These are phyloP conservation scores for Cryptosporidium bovis DNA, from an alignment of 169 alveolate species.

Conservation along the genomic window DNA sequence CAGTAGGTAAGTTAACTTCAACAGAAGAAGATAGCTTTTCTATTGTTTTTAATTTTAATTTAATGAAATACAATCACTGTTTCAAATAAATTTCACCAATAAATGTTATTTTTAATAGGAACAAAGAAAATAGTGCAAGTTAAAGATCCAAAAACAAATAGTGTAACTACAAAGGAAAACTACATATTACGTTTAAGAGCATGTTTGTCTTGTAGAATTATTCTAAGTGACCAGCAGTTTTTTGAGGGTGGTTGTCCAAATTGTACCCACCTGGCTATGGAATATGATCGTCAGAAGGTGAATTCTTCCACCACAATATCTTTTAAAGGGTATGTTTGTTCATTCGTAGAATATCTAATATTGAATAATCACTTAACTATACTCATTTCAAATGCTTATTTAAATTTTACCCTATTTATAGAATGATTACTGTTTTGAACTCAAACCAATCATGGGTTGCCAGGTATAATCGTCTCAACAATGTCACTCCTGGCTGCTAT, in stretches of 20 bases:
- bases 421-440: slow-evolving; percentile 84
- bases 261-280: slow-evolving; percentile 87
- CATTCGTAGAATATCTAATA: too few species aligned
- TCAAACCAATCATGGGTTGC: slow-evolving; percentile 91
- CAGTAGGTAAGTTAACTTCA: slow-evolving; percentile 49
- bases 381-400: background rate
- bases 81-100: too few species aligned
- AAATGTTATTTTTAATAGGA: slow-evolving; percentile 8
- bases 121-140: slow-evolving; percentile 39
- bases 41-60: background rate
- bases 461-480: slow-evolving; percentile 82
- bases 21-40: too few species aligned
- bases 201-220: slow-evolving; percentile 85
- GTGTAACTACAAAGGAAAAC: slow-evolving; percentile 38
- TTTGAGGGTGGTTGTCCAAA: slow-evolving; percentile 90
- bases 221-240: slow-evolving; percentile 87
- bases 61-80: background rate
- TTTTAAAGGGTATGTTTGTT: slow-evolving; percentile 76
- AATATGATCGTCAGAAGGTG: slow-evolving; percentile 86
- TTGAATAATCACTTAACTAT: background rate
- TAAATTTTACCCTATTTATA: slow-evolving; percentile 1
- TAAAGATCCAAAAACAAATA: slow-evolving; percentile 58
- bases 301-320: slow-evolving; percentile 87
- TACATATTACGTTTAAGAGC: slow-evolving; percentile 83
- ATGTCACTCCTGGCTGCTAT: slow-evolving; percentile 87